Percentiles rank a stretch among this genome's conserved stretches.
phyloP scores from a whole-genome alignment of 345 rosid species.

The Reutealis trisperma region DNA sequence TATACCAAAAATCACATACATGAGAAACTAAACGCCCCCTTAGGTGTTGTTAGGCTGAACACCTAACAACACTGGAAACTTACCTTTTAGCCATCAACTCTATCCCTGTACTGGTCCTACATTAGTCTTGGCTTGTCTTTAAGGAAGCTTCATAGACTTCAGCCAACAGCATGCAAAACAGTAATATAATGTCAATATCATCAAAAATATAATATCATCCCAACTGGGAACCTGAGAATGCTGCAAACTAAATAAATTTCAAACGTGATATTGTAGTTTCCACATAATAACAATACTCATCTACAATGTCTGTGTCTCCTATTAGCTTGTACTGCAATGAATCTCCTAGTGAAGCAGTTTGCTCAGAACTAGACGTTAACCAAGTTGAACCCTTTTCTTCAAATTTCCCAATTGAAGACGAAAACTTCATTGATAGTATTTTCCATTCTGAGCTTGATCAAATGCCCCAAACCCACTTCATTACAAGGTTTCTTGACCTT shows the following conservation, averaged over 20 bases:
- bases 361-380: slow-evolving; percentile 9
- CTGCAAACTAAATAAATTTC: slow-evolving; percentile 1
- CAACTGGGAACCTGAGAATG: not conserved
- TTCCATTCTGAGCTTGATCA: slow-evolving; percentile 40
- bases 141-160: slow-evolving; percentile 36
- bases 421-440: slow-evolving; percentile 15
- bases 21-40: too few relatives aligned
- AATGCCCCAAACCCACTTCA: slow-evolving; percentile 14
- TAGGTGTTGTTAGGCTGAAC: too few relatives aligned
- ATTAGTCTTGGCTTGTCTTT: slow-evolving; percentile 6
- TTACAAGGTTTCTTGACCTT: slow-evolving; percentile 4
- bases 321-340: slow-evolving; percentile 38
- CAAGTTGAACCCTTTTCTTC: slow-evolving; percentile 2
- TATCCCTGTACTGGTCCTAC: slow-evolving; percentile 15
- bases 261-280: not conserved
- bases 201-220: not conserved
- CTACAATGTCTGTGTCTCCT: slow-evolving; percentile 33
- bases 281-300: not conserved
- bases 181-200: not conserved
- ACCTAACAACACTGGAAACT: not conserved
- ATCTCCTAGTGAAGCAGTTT: slow-evolving; percentile 19
- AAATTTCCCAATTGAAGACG: slow-evolving; percentile 16
- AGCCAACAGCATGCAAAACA: not conserved
- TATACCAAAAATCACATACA: too few relatives aligned
- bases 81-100: not conserved